Percentiles rank a stretch among this genome's conserved stretches.
Conservation (phyloP, 768 basidiomycete species). For the Paxillus ammoniavirescens region DNA sequence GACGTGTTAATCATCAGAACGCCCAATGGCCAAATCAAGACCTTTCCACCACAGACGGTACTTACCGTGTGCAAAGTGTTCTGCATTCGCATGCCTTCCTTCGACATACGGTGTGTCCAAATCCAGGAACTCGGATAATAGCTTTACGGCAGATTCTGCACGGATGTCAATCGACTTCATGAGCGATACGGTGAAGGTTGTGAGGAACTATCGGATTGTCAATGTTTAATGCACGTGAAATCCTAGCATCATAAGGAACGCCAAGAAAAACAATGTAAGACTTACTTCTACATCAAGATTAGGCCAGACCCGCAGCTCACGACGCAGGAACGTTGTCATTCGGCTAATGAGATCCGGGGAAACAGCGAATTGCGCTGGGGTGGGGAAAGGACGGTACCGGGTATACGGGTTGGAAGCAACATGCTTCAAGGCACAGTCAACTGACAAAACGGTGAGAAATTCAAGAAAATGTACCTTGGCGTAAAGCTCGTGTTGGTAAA, state of each 20-base stretch:
- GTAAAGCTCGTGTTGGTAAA: constrained; percentile 78
- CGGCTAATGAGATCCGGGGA: constrained; percentile 73
- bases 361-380: constrained; percentile 76
- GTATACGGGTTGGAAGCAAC: constrained; percentile 87
- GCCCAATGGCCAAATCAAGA: background rate
- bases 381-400: constrained; percentile 87
- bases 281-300: constrained; percentile 86
- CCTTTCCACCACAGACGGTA: constrained; percentile 4
- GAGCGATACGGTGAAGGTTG: constrained; percentile 82
- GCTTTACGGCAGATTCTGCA: constrained; percentile 80
- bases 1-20: constrained; percentile 3
- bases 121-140: constrained; percentile 88
- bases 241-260: background rate
- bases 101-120: constrained; percentile 58
- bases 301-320: constrained; percentile 87
- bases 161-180: constrained; percentile 94
- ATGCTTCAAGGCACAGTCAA: constrained; percentile 53
- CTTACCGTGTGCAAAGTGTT: constrained; percentile 92
- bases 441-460: background rate
- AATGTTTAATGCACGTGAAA: constrained; percentile 15
- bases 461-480: constrained; percentile 63
- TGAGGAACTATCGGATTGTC: constrained; percentile 66
- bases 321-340: constrained; percentile 76
- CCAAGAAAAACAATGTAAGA: constrained; percentile 4
- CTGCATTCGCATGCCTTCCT: constrained; percentile 68